Evolutionary conservation across 106 monocot species (phyloP).

Genomic region (Dendrobium chrysotoxum): DNA sequence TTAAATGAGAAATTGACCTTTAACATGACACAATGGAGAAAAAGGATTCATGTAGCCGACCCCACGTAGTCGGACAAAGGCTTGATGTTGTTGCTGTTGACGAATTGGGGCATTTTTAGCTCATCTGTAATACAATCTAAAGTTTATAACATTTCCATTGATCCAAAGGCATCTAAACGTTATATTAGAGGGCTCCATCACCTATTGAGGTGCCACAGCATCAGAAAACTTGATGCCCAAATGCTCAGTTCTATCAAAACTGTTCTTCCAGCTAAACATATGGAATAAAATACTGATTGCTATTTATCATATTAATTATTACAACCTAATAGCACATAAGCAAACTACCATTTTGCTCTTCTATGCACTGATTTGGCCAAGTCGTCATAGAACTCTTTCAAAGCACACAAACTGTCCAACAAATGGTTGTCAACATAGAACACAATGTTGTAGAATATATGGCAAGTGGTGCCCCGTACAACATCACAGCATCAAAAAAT

Average conservation of each 20-base stretch:
- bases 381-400: not conserved
- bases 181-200: not conserved
- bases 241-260: not conserved
- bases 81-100: too few species aligned
- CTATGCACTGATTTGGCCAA: not conserved
- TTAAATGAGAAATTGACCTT: too few species aligned
- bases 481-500: too few species aligned
- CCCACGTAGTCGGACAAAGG: too few species aligned
- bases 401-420: not conserved
- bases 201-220: not conserved
- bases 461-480: too few species aligned
- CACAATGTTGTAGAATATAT: too few species aligned
- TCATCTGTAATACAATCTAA: not conserved
- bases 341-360: not conserved
- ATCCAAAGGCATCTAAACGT: not conserved
- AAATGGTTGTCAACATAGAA: not conserved
- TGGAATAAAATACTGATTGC: not conserved
- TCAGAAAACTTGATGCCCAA: not conserved
- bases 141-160: not conserved
- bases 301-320: not conserved
- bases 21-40: too few species aligned
- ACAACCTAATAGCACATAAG: not conserved
- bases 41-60: too few species aligned
- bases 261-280: not conserved
- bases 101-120: too few species aligned